Evolutionary conservation across 1,139 yeast genomes (phyloP).

Genomic region (Zygosaccharomyces pseudobailii): DNA sequence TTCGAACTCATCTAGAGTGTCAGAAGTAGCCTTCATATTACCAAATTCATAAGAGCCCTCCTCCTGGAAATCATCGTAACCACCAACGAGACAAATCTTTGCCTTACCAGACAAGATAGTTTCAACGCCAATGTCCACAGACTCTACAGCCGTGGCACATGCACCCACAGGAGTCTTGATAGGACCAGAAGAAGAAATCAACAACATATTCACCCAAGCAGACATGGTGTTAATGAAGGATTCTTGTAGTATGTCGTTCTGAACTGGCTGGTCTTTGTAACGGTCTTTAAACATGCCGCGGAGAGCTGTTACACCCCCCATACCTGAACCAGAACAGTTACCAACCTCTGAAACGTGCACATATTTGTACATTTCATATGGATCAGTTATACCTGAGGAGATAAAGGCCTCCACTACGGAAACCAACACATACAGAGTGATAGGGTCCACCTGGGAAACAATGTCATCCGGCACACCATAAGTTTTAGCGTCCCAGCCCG

Average conservation of each 20-base stretch:
- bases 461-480: slow-evolving; percentile 95
- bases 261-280: slow-evolving; percentile 86
- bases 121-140: slow-evolving; percentile 93
- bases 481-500: slow-evolving; percentile 95
- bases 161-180: slow-evolving; percentile 99
- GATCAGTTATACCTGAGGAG: slow-evolving; percentile 93
- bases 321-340: slow-evolving; percentile 99
- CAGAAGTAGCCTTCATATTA: slow-evolving; percentile 97
- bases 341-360: slow-evolving; percentile 98
- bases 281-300: slow-evolving; percentile 98
- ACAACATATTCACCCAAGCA: slow-evolving; percentile 98
- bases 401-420: slow-evolving; percentile 93
- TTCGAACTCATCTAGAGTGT: slow-evolving; percentile 77
- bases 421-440: slow-evolving; percentile 87
- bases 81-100: slow-evolving; percentile 94
- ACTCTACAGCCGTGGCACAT: slow-evolving; percentile 97
- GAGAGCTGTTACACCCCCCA: slow-evolving; percentile 97
- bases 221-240: slow-evolving; percentile 98
- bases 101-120: slow-evolving; percentile 91
- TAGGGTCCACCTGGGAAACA: slow-evolving; percentile 90
- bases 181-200: slow-evolving; percentile 97
- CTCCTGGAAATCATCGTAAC: slow-evolving; percentile 98
- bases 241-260: slow-evolving; percentile 94
- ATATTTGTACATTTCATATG: slow-evolving; percentile 96
- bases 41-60: slow-evolving; percentile 98